phyloP scores from a whole-genome alignment of 192 early-diverging fungal genomes.

The Paraglomus brasilianum region DNA sequence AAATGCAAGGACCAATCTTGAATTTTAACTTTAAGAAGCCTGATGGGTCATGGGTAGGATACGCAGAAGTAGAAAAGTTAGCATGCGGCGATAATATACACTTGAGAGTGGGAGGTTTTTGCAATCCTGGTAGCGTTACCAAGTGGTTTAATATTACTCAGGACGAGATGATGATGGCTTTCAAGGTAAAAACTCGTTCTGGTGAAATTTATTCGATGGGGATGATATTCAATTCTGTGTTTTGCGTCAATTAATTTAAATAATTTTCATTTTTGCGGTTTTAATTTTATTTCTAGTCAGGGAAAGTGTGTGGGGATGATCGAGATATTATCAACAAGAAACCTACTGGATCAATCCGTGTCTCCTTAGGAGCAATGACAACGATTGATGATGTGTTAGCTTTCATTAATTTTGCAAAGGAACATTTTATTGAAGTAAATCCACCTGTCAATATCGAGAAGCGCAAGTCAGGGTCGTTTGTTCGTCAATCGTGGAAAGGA shows the following conservation, averaged over 20 bases:
- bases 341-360: conserved; percentile 68
- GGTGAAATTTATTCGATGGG: conserved; percentile 30
- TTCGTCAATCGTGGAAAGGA: too few relatives aligned
- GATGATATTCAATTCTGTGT: neutral
- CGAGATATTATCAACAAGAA: conserved; percentile 68
- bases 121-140: conserved; percentile 79
- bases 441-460: conserved; percentile 4
- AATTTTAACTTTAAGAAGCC: conserved; percentile 66
- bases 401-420: conserved; percentile 60
- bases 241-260: neutral
- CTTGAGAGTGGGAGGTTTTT: conserved; percentile 71
- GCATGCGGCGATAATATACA: conserved; percentile 67
- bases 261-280: conserved; percentile 25
- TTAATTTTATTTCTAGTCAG: conserved; percentile 39
- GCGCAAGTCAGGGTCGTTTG: neutral
- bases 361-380: conserved; percentile 77
- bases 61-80: conserved; percentile 62
- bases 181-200: too few relatives aligned
- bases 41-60: conserved; percentile 59
- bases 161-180: conserved; percentile 42
- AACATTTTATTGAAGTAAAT: conserved; percentile 50
- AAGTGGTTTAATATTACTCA: conserved; percentile 60
- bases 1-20: conserved; percentile 60
- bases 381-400: conserved; percentile 57
- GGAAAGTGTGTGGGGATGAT: conserved; percentile 73